These are phyloP conservation scores for Gnomoniopsis smithogilvyi DNA, from an alignment of 2,329 filamentous ascomycete genomes.

Conservation along the genomic window DNA sequence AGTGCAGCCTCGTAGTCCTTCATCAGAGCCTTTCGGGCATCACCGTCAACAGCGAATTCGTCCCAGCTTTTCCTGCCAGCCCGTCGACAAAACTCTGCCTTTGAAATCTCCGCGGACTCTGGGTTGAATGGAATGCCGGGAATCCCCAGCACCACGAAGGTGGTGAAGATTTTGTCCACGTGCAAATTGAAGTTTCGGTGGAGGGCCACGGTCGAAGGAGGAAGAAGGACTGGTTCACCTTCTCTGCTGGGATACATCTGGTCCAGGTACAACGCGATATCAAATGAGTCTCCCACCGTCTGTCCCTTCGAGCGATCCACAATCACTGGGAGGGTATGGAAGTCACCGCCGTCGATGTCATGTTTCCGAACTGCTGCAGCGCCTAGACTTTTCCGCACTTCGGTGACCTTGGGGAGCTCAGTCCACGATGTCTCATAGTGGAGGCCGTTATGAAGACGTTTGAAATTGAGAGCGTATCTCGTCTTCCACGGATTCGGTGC, in stretches of 20 bases:
- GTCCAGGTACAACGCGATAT: constrained; percentile 61
- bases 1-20: constrained; percentile 38
- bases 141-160: constrained; percentile 37
- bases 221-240: constrained; percentile 19
- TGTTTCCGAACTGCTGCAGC: constrained; percentile 50
- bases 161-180: constrained; percentile 52
- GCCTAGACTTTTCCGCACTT: constrained; percentile 43
- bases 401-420: constrained; percentile 46
- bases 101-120: constrained; percentile 37
- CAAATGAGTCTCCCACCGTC: constrained; percentile 59
- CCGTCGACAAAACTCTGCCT: constrained; percentile 46
- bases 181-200: constrained; percentile 44
- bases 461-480: constrained; percentile 40
- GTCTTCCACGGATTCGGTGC: constrained; percentile 32
- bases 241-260: constrained; percentile 39
- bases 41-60: constrained; percentile 34
- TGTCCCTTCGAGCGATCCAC: constrained; percentile 13
- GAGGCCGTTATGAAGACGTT: constrained; percentile 21
- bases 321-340: constrained; percentile 8
- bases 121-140: constrained; percentile 49
- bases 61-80: constrained; percentile 43
- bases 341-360: constrained; percentile 47
- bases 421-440: constrained; percentile 44
- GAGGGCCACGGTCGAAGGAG: background rate
- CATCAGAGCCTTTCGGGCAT: constrained; percentile 36